These are phyloP conservation scores for Plasmodium vinckei DNA, from an alignment of 169 alveolate species.

Conservation along the genomic window DNA sequence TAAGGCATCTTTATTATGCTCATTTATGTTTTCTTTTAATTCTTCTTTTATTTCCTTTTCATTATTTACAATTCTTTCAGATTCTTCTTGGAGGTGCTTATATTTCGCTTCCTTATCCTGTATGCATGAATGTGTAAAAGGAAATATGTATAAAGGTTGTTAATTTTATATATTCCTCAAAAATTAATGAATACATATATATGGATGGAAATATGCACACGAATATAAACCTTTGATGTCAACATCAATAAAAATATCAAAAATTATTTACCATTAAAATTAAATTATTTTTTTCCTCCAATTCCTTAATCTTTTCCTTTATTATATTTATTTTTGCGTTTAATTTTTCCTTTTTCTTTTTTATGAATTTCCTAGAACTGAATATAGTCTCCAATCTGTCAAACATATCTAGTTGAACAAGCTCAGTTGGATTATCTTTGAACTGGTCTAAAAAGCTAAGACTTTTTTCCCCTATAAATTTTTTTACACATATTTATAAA, in stretches of 20 bases:
- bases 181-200: too few species aligned
- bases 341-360: constrained; percentile 51
- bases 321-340: constrained; percentile 52
- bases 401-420: constrained; percentile 65
- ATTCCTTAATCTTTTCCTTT: constrained; percentile 50
- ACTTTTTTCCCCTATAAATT: constrained; percentile 37
- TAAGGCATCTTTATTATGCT: constrained; percentile 52
- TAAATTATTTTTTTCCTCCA: constrained; percentile 52
- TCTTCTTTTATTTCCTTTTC: constrained; percentile 49
- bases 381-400: constrained; percentile 75
- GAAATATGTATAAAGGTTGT: constrained; percentile 1
- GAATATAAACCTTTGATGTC: too few species aligned
- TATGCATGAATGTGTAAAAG: background rate
- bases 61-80: constrained; percentile 38
- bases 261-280: constrained; percentile 26
- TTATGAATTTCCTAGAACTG: constrained; percentile 61
- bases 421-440: constrained; percentile 54
- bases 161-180: too few species aligned
- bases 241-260: background rate
- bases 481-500: constrained; percentile 1
- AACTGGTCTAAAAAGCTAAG: constrained; percentile 62
- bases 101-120: constrained; percentile 59
- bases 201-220: too few species aligned
- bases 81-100: constrained; percentile 28
- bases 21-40: constrained; percentile 67